Base-by-base conservation (phyloP, 2,329 filamentous ascomycete genomes). In the Aspergillus sp. region DNA sequence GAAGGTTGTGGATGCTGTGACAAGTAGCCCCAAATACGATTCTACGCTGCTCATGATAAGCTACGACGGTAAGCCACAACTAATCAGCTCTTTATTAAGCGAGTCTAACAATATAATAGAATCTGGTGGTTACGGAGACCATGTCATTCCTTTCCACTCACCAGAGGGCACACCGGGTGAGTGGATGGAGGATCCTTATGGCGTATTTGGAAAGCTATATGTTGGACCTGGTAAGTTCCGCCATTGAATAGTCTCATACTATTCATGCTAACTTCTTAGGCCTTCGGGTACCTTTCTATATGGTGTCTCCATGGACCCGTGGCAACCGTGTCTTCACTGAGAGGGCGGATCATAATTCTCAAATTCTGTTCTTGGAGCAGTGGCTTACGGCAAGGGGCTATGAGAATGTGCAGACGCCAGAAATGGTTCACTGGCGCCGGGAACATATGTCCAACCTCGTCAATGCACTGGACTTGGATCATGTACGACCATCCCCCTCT, bases 291-390 rank as follows among this genome's bases (percentile, higher is more conserved):
- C 83, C 83, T 0, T 82, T 85, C 61, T 82, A 82, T 64, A 84
- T 85, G 69, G 76, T 85, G 57, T 85, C 83, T 0, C 83, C 83
- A 0, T 85, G 81, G 78, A 85, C 83, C 0, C 80, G 83, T 13
- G 81, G 81, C 10, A 81, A 80, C 8, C 78, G 82, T 21, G 82
- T 85, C 2, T 84, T 83, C 62, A 83, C 81, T 0, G 83, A 85
- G 66, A 81, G 82, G 47, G 76, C 79, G 5, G 84, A 85, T 65
- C 84, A 85, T 69, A 84, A 78, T 63, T 85, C 83, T 0, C 83
- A 85, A 60, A 82, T 85, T 28, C 70, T 83, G 45, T 85, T 85
- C 64, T 67, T 85, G 1, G 83, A 85, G 68, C 70, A 81, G 65
- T 84, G 81, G 81, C 71, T 83, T 13, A 71, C 69, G 4, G 76